Evolutionary conservation across 805 yeast species (phyloP).

Genomic region (Isabelozyma pseudorhagii): DNA sequence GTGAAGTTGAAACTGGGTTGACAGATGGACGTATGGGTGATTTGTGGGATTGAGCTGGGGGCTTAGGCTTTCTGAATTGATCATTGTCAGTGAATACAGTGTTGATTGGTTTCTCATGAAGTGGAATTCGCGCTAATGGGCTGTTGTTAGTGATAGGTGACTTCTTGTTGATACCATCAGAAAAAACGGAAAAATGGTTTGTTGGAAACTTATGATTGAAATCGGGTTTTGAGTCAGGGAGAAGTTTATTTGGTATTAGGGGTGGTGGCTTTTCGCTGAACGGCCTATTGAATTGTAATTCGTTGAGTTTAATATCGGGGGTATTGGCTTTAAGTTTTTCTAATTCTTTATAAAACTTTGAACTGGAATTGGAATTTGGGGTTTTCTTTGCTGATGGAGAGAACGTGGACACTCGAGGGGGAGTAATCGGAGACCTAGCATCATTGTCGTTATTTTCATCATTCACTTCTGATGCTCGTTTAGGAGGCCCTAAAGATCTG

Average conservation of each 20-base stretch:
- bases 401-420: constrained; percentile 3
- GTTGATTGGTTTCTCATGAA: neutral
- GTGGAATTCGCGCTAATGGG: neutral
- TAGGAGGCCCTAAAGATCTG: constrained; percentile 47
- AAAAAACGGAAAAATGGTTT: neutral
- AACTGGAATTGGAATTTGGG: constrained; percentile 3
- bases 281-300: no score
- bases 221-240: neutral
- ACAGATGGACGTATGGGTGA: neutral
- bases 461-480: constrained; percentile 30
- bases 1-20: neutral
- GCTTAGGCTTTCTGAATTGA: constrained; percentile 33
- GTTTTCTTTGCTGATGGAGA: constrained; percentile 1
- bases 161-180: constrained; percentile 11
- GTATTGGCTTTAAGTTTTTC: constrained; percentile 9
- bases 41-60: constrained; percentile 10
- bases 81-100: constrained; percentile 8
- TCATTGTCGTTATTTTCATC: neutral
- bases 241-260: neutral
- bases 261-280: constrained; percentile 14
- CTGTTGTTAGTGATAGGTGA: neutral
- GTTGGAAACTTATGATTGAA: neutral
- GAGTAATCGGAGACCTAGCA: neutral
- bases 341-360: constrained; percentile 13
- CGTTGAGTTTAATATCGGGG: constrained; percentile 2